Base-by-base conservation (phyloP, 768 basidiomycete genomes). In the Macrocybe gigantea region DNA sequence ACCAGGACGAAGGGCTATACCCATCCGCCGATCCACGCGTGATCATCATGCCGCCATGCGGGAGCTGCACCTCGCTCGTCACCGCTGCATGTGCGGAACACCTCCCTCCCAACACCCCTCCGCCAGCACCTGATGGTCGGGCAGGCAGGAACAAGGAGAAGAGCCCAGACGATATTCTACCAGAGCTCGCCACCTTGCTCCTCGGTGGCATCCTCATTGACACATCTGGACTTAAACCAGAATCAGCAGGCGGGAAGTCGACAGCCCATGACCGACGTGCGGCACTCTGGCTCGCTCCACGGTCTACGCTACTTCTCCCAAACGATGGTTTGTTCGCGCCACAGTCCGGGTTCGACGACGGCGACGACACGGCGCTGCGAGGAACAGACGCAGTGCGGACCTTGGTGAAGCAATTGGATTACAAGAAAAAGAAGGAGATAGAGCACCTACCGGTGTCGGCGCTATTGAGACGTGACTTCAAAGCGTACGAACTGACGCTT, bases 401-500 rank as follows among this genome's bases (percentile, higher is more conserved):
- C 4, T 3, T 33, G 14, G 30, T 29, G n/a, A 29, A 41, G 15
- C 12, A 14, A 4, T 11, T 29, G 39, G 39, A 14, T 5, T 13
- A 41, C 3, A 41, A 41, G 39, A 41, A 41, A 41, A 14, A 41
- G 39, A 10, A 10, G 12, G 6, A 41, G 6, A 22, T 22, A 22
- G 22, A 22, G 22, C 22, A 22, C 22, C 22, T 22, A 22, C 22
- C 12, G 69, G 68, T 6, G 79, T 81, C 0, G 73, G 78, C 48
- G 93, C 78, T 97, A 13, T 75, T 99, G 5, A 75, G 92, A 8
- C 72, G 96, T n/a, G 96, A 99, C 66, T 99, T 93, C 73, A 98
- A 99, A 63, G 83, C 95, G 53, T 95, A 93, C 59, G 60, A 64
- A 1, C 64, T 80, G 49, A 64, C 68, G 0, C 74, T 83, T 2